Conservation (phyloP, 768 basidiomycete genomes). For the Hericium rajendrae region DNA sequence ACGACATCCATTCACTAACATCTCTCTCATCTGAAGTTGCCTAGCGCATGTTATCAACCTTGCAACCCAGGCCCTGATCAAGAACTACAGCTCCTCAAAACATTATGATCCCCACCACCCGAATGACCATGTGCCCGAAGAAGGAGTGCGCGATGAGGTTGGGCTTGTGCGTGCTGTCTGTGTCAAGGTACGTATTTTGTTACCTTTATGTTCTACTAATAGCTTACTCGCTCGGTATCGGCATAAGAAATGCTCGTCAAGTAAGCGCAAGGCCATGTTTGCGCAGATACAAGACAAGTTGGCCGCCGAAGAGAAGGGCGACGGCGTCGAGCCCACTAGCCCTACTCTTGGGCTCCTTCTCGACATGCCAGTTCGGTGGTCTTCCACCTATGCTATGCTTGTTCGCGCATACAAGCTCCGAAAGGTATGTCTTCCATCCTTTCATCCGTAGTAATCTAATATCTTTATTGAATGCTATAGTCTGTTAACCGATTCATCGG, state of each 20-base stretch:
- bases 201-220: too few species aligned
- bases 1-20: background rate
- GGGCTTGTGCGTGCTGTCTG: conserved; percentile 19
- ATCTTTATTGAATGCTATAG: background rate
- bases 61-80: conserved; percentile 21
- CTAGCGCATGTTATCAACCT: conserved; percentile 27
- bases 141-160: conserved; percentile 16
- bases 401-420: conserved; percentile 5
- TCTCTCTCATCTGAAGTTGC: conserved; percentile 14
- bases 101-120: conserved; percentile 17
- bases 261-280: conserved; percentile 19
- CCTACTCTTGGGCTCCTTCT: conserved; percentile 14
- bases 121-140: conserved; percentile 3
- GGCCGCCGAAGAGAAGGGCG: background rate
- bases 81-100: conserved; percentile 6
- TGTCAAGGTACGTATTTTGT: conserved; percentile 4
- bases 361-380: conserved; percentile 26
- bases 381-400: conserved; percentile 23
- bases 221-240: too few species aligned
- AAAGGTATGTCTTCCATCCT: background rate
- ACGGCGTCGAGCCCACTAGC: background rate
- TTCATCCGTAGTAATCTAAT: background rate
- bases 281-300: conserved; percentile 8
- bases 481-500: background rate
- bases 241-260: conserved; percentile 18